A percentile compares a stretch with the other conserved stretches of the same genome.
Conservation (phyloP, 1,284 basidiomycete genomes). For the Waitea zeae region DNA sequence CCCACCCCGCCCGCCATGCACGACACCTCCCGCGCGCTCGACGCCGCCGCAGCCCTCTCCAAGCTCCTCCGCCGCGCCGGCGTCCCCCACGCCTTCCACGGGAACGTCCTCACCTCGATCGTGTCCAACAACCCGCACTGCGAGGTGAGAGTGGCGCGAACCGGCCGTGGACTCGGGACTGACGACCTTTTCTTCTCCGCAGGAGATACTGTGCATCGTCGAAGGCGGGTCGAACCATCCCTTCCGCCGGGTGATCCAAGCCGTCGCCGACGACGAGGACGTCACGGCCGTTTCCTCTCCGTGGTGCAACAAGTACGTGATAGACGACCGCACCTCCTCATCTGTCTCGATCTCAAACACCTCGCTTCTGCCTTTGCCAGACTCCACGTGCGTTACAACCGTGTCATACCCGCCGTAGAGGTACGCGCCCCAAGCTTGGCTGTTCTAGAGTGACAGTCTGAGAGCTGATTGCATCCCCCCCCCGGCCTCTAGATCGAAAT, state of each 20-base stretch:
- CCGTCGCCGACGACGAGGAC: slow-evolving; percentile 22
- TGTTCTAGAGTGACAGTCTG: neutral
- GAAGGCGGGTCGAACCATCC: slow-evolving; percentile 31
- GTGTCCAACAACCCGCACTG: slow-evolving; percentile 34
- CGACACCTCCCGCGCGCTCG: slow-evolving; percentile 44
- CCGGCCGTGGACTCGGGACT: slow-evolving; percentile 4
- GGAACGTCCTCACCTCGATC: slow-evolving; percentile 39
- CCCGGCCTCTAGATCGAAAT: slow-evolving; percentile 50
- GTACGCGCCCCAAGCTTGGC: slow-evolving; percentile 11
- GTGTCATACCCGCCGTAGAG: slow-evolving; percentile 18
- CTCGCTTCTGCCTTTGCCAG: slow-evolving; percentile 9
- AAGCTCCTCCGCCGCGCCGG: slow-evolving; percentile 25
- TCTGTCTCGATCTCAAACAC: too few relatives aligned
- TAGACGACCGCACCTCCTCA: too few relatives aligned
- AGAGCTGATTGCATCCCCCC: neutral
- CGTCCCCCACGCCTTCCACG: slow-evolving; percentile 54
- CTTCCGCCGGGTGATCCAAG: slow-evolving; percentile 36
- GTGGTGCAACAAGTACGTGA: slow-evolving; percentile 33
- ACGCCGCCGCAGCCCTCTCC: slow-evolving; percentile 45
- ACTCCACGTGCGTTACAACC: slow-evolving; percentile 19
- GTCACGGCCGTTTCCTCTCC: slow-evolving; percentile 26
- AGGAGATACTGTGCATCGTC: slow-evolving; percentile 43
- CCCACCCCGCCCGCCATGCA: slow-evolving; percentile 24
- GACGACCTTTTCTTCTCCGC: slow-evolving; percentile 5
- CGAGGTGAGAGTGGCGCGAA: slow-evolving; percentile 24